A percentile compares a stretch with the other conserved stretches of the same genome.
Evolutionary conservation across 2,329 filamentous ascomycete genomes (phyloP).

Genomic region (Trichoderma asperellum): DNA sequence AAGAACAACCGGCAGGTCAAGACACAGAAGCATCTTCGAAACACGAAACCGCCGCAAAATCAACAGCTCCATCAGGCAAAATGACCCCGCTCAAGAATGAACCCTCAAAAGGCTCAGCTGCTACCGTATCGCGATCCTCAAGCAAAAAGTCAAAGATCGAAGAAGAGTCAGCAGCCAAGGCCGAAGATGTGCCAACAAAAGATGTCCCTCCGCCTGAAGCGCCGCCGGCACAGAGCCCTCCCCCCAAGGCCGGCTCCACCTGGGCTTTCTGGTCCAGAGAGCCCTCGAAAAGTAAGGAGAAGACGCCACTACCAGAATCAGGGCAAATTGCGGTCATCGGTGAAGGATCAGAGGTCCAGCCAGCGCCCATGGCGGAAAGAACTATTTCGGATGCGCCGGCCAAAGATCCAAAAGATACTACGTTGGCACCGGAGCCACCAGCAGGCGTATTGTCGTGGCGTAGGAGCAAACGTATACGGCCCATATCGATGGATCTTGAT

Average conservation of each 20-base stretch:
- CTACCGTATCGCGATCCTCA: background rate
- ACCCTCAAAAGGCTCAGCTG: background rate
- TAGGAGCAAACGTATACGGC: conserved; percentile 51
- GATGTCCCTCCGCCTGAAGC: conserved; percentile 43
- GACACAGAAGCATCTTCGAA: background rate
- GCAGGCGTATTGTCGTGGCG: conserved; percentile 40
- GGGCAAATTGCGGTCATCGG: conserved; percentile 62
- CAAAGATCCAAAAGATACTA: conserved; percentile 40
- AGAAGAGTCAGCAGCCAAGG: conserved; percentile 36
- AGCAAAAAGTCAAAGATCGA: conserved; percentile 13
- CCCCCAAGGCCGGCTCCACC: conserved; percentile 63
- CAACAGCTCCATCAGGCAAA: conserved; percentile 6
- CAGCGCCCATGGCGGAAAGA: conserved; percentile 51
- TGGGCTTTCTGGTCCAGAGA: conserved; percentile 84
- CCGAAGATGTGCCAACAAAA: conserved; percentile 49
- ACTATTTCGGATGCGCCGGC: conserved; percentile 46
- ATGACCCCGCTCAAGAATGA: conserved; percentile 11
- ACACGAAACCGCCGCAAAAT: background rate
- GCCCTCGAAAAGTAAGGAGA: conserved; percentile 44
- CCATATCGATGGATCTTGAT: conserved; percentile 54
- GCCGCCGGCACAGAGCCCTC: conserved; percentile 39
- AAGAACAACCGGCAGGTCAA: background rate
- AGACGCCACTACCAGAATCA: conserved; percentile 44
- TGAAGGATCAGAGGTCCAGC: conserved; percentile 60
- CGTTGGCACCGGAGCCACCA: conserved; percentile 41